Percentiles rank a stretch among this genome's conserved stretches.
Evolutionary conservation across 805 yeast genomes (phyloP).

Genomic region (Starmerella geochares): DNA sequence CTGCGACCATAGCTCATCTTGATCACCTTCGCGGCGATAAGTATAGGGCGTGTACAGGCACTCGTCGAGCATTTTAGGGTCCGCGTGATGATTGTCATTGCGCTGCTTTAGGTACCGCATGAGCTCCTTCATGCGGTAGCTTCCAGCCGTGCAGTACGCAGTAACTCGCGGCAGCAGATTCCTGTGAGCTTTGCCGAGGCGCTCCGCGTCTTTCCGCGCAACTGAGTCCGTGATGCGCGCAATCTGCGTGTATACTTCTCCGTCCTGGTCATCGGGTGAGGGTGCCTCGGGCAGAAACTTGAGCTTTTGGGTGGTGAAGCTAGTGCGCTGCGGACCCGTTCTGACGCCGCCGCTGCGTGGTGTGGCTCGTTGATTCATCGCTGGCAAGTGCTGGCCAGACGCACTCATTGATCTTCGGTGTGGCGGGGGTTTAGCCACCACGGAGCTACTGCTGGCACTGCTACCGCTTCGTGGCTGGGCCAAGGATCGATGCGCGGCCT

Average conservation of each 20-base stretch:
- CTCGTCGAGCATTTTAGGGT: conserved; percentile 87
- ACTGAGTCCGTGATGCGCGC: conserved; percentile 73
- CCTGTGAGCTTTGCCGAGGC: conserved; percentile 75
- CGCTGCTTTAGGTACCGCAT: conserved; percentile 76
- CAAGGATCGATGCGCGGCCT: not conserved
- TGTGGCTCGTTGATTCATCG: conserved; percentile 3
- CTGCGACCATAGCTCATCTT: conserved; percentile 35
- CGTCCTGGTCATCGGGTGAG: conserved; percentile 38
- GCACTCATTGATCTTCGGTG: not conserved
- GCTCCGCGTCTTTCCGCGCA: conserved; percentile 88
- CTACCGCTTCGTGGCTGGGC: conserved; percentile 1
- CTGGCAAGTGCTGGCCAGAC: not conserved
- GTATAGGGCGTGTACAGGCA: conserved; percentile 87
- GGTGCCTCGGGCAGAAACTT: conserved; percentile 82
- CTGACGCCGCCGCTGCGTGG: conserved; percentile 22
- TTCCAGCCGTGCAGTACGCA: conserved; percentile 91
- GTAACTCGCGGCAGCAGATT: conserved; percentile 85
- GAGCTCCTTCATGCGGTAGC: conserved; percentile 79
- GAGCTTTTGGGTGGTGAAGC: conserved; percentile 78
- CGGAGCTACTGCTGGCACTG: not conserved
- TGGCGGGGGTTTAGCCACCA: not conserved
- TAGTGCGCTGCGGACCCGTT: conserved; percentile 51
- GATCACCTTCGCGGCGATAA: conserved; percentile 29
- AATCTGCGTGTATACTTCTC: conserved; percentile 69
- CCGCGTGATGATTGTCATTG: conserved; percentile 41